Evolutionary conservation across 352 stramenopile species (phyloP), one percentile per base, ranked within the genome.

Genomic region (Thalassiosira ordinaria): DNA sequence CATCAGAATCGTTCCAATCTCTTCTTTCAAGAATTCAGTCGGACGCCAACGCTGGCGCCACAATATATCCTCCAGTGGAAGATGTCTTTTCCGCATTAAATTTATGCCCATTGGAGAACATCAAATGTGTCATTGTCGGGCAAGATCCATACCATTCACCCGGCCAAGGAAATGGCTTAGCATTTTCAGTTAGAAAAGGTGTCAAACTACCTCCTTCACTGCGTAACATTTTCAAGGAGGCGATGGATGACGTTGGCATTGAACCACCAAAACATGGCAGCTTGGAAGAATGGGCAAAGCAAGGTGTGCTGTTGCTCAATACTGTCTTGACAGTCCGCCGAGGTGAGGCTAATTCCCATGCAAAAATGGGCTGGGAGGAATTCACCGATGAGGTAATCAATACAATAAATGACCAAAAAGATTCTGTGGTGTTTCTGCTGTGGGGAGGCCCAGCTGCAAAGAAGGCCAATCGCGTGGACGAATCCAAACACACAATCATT

Each of bases 211-310:
- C 98, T 16, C 97, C 97, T 2, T 98, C 95, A 35, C 89, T 99
- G 31, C 92, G 93, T 47, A 99, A 99, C 86, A 99, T 99, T 65
- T 98, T 97, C 88, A 99, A 99, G 78, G 97, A 99, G 83, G 90
- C 96, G 18, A 62, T 85, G 16, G 51, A 91, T 14, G 82, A 93
- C 72, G 61, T 74, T 37, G 76, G 46, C 29, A 74, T 88, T 16
- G 53, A 68, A 22, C 72, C 80, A 55, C 96, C 96, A 9, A 82
- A 61, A 3, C 96, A 98, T 90, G 97, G 97, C 14, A 96, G 95
- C 72, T 91, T 99, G 29, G 91, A 96, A 31, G 89, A 81, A 20
- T 99, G 97, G 96, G 97, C 95, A 56, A 75, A 93, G 41, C 97
- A 99, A 80, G 97, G 98, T 35, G 97, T 99, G 39, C 85, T 99